These are phyloP conservation scores for Crucibulum cyathiforme DNA, from an alignment of 1,284 basidiomycete species.

Conservation along the genomic window DNA sequence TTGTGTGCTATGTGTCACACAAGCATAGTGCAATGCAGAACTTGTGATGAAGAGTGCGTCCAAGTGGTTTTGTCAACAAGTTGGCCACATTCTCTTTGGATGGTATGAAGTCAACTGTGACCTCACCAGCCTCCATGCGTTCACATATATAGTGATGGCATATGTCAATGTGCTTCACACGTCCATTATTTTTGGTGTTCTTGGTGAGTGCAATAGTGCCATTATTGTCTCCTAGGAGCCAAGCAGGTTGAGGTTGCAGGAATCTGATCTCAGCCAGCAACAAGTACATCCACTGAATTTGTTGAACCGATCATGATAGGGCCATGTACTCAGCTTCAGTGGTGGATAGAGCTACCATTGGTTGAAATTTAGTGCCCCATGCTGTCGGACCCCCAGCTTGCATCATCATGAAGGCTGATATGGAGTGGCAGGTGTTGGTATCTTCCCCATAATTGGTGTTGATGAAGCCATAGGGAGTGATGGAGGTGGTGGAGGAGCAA, in stretches of 20 bases:
- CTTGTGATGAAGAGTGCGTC: no score
- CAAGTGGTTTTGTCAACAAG: conserved; percentile 50
- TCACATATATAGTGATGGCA: conserved; percentile 47
- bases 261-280: conserved; percentile 33
- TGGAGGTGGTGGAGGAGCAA: background rate
- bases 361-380: conserved; percentile 38
- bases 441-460: conserved; percentile 44
- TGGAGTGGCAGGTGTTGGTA: conserved; percentile 30
- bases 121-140: conserved; percentile 26
- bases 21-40: no score
- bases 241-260: conserved; percentile 15
- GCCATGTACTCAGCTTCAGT: conserved; percentile 48
- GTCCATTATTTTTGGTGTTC: conserved; percentile 34
- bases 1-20: no score
- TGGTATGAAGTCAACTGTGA: conserved; percentile 33
- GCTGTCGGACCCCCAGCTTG: conserved; percentile 35
- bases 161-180: conserved; percentile 51
- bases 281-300: conserved; percentile 39
- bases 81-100: conserved; percentile 43
- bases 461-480: conserved; percentile 36
- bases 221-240: conserved; percentile 43
- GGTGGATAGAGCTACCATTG: conserved; percentile 37
- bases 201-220: conserved; percentile 39
- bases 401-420: conserved; percentile 34
- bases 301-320: conserved; percentile 24